Evolutionary conservation across 73 alveolate species (phyloP), one percentile per base, ranked within the genome.

Genomic region (Halteria grandinella): DNA sequence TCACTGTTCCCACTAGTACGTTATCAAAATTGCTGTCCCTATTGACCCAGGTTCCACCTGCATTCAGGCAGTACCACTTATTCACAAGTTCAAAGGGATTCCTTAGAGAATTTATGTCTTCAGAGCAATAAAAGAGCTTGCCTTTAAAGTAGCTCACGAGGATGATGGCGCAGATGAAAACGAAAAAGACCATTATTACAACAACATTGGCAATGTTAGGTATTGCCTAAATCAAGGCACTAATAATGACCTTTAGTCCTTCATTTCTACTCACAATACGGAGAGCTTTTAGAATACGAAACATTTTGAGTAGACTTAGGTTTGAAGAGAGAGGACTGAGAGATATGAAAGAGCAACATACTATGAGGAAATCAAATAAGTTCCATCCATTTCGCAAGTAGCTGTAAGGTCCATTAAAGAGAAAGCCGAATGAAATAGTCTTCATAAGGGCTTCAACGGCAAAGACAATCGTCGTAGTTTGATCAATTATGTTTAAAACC

Each of bases 221-320:
- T 2, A 75, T 15, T 20, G 80, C 70, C 78, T 29, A 43, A 11
- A 75, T 4, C 6, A 75, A 36, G 5, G 88, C 79, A 0, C 54
- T 23, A 1, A 59, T 57, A 3, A 60, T 79, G 0, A 75, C 55
- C 83, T 69, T 78, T 58, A 86, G 79, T 24, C 87, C 87, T 69
- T 86, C 66, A 52, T 83, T 86, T 29, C 85, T 60, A 6, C 89
- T 75, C 10, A 86, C 79, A 28, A 86, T 90, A 34, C 88, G 71
- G 33, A 86, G 27, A 55, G 60, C 87, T 69, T 90, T 77, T 41
- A 71, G 21, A 43, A 28, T 1, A 0, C 84, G 34, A 0, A 53
- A 51, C 1, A 63, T 62, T 55, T 55, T 80, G 39, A 50, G 29
- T 24, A 33, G 18, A 8, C 53, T 79, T 24, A 75, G 47, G 37